Percentiles rank a stretch among this genome's conserved stretches.
Conservation (phyloP, 2,329 filamentous ascomycete genomes). For the Calonectria naviculata region DNA sequence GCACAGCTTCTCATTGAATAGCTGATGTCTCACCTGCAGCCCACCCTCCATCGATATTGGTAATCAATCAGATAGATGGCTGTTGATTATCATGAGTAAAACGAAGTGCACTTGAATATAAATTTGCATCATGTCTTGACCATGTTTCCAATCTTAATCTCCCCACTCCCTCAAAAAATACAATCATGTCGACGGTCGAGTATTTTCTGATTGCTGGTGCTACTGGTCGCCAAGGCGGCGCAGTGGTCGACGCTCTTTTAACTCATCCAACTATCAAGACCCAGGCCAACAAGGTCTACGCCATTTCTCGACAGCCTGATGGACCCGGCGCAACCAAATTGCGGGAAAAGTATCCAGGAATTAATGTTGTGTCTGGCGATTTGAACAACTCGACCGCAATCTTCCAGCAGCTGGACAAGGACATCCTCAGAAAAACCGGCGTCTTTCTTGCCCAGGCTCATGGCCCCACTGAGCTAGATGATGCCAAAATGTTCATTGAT, state of each 20-base stretch:
- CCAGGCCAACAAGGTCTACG: conserved; percentile 48
- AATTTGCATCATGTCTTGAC: not conserved
- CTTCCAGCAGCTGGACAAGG: conserved; percentile 48
- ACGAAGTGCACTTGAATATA: not conserved
- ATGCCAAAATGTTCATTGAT: conserved; percentile 66
- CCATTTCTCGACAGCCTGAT: conserved; percentile 62
- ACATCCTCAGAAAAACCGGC: conserved; percentile 22
- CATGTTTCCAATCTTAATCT: not conserved
- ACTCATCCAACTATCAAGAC: conserved; percentile 53
- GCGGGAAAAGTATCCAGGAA: conserved; percentile 48
- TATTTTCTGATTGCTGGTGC: conserved; percentile 40
- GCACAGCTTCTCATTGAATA: not conserved
- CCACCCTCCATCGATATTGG: not conserved
- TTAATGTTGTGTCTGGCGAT: conserved; percentile 67
- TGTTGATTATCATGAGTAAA: not conserved
- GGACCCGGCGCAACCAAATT: conserved; percentile 52
- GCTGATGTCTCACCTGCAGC: not conserved
- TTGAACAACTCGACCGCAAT: conserved; percentile 60
- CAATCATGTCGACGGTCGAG: conserved; percentile 17
- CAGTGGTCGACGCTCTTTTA: conserved; percentile 40
- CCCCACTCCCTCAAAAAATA: not conserved
- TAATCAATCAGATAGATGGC: not conserved
- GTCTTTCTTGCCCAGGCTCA: conserved; percentile 42
- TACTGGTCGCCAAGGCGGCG: conserved; percentile 45
- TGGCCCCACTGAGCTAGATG: conserved; percentile 52